These are phyloP conservation scores for Chrysanthemum lavandulifolium DNA, from an alignment of 129 eudicot genomes.

Conservation along the genomic window DNA sequence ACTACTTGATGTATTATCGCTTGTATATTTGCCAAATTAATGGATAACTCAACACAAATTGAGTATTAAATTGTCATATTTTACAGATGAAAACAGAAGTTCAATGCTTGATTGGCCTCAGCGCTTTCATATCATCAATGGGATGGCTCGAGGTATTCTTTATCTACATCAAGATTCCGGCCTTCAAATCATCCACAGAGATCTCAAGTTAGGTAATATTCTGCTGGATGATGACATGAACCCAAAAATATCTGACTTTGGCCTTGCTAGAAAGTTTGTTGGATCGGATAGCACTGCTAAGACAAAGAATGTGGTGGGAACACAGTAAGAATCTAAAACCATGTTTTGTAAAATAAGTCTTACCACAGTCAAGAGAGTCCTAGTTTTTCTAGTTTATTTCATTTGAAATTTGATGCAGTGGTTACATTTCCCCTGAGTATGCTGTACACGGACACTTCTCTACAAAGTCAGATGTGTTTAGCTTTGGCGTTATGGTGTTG, in stretches of 20 bases:
- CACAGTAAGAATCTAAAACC: conserved; percentile 24
- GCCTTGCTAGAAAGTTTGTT: conserved; percentile 29
- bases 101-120: conserved; percentile 23
- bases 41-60: not conserved
- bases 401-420: conserved; percentile 21
- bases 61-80: not conserved
- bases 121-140: not conserved
- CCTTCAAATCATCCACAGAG: conserved; percentile 24
- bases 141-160: conserved; percentile 26
- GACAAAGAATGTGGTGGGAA: conserved; percentile 31
- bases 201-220: conserved; percentile 22
- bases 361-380: too few relatives aligned
- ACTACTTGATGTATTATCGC: not conserved
- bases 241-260: conserved; percentile 29
- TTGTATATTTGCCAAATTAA: not conserved
- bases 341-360: too few relatives aligned
- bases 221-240: conserved; percentile 21
- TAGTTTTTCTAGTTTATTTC: not conserved
- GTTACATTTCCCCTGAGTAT: conserved; percentile 35
- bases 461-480: conserved; percentile 32
- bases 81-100: conserved; percentile 13
- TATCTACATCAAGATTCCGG: conserved; percentile 32
- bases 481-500: conserved; percentile 35
- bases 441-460: conserved; percentile 30
- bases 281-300: conserved; percentile 6